A percentile compares a stretch with the other conserved stretches of the same genome.
These are phyloP conservation scores for Haplographium delicatum DNA, from an alignment of 495 filamentous ascomycete species.

Conservation along the genomic window DNA sequence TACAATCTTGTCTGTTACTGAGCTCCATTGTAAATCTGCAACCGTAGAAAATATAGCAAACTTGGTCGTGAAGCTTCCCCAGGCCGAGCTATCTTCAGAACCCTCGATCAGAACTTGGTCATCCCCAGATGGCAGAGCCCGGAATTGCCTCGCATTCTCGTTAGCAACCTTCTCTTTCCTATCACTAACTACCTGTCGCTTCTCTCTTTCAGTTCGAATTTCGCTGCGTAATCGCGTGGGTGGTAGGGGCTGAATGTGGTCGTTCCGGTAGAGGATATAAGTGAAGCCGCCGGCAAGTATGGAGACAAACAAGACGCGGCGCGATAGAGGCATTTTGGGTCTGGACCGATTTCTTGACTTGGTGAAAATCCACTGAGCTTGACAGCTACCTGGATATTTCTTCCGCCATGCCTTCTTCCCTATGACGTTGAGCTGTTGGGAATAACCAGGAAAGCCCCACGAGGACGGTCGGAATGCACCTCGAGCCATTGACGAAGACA, in stretches of 20 bases:
- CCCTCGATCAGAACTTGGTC: too few species aligned
- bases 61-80: slow-evolving; percentile 53
- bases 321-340: slow-evolving; percentile 10
- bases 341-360: not conserved
- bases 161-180: slow-evolving; percentile 12
- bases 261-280: slow-evolving; percentile 22
- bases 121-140: slow-evolving; percentile 11
- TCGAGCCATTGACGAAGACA: slow-evolving; percentile 12
- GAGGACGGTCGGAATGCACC: not conserved
- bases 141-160: slow-evolving; percentile 13
- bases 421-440: slow-evolving; percentile 1
- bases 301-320: slow-evolving; percentile 14
- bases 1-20: slow-evolving; percentile 59
- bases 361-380: slow-evolving; percentile 5
- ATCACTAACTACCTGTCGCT: slow-evolving; percentile 1
- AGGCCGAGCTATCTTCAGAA: slow-evolving; percentile 39
- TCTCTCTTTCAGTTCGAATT: slow-evolving; percentile 12
- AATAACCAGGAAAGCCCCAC: not conserved
- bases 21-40: slow-evolving; percentile 49
- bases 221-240: slow-evolving; percentile 16
- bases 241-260: slow-evolving; percentile 22
- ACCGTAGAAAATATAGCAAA: slow-evolving; percentile 54
- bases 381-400: not conserved
- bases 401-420: not conserved
- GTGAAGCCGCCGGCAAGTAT: slow-evolving; percentile 4